These are phyloP conservation scores for Karstenula rhodostoma DNA, from an alignment of 2,329 filamentous ascomycete genomes.

Conservation along the genomic window DNA sequence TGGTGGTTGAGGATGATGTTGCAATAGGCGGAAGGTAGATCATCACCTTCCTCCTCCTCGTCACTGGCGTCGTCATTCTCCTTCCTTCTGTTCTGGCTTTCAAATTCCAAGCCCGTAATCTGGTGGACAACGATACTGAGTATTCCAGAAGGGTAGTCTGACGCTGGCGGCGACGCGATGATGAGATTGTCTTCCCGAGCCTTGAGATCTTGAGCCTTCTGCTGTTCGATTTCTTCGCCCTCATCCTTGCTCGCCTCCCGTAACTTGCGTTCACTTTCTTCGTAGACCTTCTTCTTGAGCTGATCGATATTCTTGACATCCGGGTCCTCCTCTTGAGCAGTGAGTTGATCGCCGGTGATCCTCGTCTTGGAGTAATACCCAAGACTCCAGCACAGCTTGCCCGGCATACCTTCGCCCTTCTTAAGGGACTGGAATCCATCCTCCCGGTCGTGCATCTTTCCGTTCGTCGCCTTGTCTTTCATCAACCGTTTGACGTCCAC, in stretches of 20 bases:
- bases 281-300: conserved; percentile 65
- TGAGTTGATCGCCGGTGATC: conserved; percentile 68
- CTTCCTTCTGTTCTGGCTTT: conserved; percentile 64
- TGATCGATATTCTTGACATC: conserved; percentile 66
- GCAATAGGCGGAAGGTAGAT: conserved; percentile 75
- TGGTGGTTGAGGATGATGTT: conserved; percentile 77
- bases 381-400: conserved; percentile 73
- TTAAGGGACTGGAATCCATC: conserved; percentile 73
- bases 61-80: conserved; percentile 63
- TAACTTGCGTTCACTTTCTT: conserved; percentile 67
- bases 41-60: conserved; percentile 67
- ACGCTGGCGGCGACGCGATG: conserved; percentile 70
- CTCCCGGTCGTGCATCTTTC: conserved; percentile 67
- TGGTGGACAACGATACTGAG: conserved; percentile 77
- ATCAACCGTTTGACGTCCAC: conserved; percentile 72
- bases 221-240: conserved; percentile 70
- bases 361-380: conserved; percentile 75
- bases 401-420: conserved; percentile 72
- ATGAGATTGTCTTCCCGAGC: conserved; percentile 67
- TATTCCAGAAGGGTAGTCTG: conserved; percentile 70
- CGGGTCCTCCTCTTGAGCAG: conserved; percentile 67
- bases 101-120: conserved; percentile 72
- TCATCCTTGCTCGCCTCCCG: conserved; percentile 70
- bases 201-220: conserved; percentile 72
- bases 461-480: conserved; percentile 65